Conservation (phyloP, 2,329 filamentous ascomycete species). For the Cercospora janseana region DNA sequence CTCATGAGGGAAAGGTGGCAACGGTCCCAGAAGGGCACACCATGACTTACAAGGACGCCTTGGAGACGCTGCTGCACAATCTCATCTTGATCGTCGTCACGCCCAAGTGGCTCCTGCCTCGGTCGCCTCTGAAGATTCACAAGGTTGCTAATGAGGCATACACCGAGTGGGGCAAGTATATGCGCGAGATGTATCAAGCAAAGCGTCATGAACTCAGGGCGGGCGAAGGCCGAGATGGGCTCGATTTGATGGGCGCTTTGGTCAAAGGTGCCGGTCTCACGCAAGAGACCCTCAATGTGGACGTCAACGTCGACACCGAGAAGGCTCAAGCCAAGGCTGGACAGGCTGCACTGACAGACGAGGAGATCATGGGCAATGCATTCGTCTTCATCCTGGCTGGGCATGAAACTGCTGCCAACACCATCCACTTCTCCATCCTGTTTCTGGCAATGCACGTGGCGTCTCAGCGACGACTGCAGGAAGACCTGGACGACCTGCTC, state of each 20-base stretch:
- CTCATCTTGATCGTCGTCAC: conserved; percentile 62
- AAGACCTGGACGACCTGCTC: conserved; percentile 66
- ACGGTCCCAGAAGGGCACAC: conserved; percentile 52
- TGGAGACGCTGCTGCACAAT: conserved; percentile 61
- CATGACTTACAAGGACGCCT: conserved; percentile 64
- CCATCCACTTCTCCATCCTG: conserved; percentile 68
- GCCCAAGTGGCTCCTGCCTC: conserved; percentile 56
- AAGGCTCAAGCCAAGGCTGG: conserved; percentile 45
- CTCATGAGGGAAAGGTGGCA: conserved; percentile 53
- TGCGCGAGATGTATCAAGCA: conserved; percentile 64
- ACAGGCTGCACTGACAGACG: conserved; percentile 51
- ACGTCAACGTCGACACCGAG: conserved; percentile 44
- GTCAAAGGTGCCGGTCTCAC: conserved; percentile 48
- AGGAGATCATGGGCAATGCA: conserved; percentile 71
- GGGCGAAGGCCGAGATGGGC: conserved; percentile 41
- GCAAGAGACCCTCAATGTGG: conserved; percentile 40
- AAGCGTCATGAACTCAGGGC: conserved; percentile 53
- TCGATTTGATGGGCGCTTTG: conserved; percentile 58
- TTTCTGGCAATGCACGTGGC: conserved; percentile 64
- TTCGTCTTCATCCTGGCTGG: conserved; percentile 66
- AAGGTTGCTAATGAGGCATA: conserved; percentile 56
- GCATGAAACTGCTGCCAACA: conserved; percentile 77
- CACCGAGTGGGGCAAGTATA: conserved; percentile 65
- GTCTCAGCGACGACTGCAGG: conserved; percentile 65
- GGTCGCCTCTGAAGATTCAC: conserved; percentile 53